These are phyloP conservation scores for Plasmodium vinckei DNA, from an alignment of 169 alveolate genomes.

Conservation along the genomic window DNA sequence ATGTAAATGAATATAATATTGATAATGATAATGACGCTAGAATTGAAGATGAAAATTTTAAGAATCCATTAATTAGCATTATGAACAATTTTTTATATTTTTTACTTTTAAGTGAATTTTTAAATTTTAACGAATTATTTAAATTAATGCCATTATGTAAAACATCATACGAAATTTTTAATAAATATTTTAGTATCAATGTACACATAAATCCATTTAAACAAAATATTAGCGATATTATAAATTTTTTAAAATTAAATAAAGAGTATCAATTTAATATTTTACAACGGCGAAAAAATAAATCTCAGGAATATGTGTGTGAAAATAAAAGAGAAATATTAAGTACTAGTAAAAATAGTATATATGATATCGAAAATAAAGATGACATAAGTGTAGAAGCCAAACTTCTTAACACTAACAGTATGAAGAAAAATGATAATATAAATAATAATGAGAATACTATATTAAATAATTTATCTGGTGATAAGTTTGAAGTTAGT, in stretches of 20 bases:
- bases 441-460: not conserved
- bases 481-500: not conserved
- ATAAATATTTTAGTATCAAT: slow-evolving; percentile 28
- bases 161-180: slow-evolving; percentile 38
- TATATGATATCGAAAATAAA: too few relatives aligned
- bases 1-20: not conserved
- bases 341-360: not conserved
- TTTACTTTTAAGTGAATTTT: slow-evolving; percentile 55
- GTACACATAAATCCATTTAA: slow-evolving; percentile 72
- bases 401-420: not conserved
- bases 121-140: slow-evolving; percentile 43
- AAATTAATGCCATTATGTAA: slow-evolving; percentile 71
- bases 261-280: slow-evolving; percentile 68
- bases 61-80: slow-evolving; percentile 40
- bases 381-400: too few relatives aligned
- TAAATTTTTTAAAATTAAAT: slow-evolving; percentile 37
- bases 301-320: not conserved
- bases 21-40: not conserved
- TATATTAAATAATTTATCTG: not conserved
- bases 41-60: slow-evolving; percentile 21
- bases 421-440: not conserved
- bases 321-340: slow-evolving; percentile 26
- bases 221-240: slow-evolving; percentile 58
- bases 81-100: slow-evolving; percentile 68
- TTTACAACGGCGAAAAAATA: slow-evolving; percentile 9